Conservation (phyloP, 140 eudicot species). For the Anethum foeniculum region DNA sequence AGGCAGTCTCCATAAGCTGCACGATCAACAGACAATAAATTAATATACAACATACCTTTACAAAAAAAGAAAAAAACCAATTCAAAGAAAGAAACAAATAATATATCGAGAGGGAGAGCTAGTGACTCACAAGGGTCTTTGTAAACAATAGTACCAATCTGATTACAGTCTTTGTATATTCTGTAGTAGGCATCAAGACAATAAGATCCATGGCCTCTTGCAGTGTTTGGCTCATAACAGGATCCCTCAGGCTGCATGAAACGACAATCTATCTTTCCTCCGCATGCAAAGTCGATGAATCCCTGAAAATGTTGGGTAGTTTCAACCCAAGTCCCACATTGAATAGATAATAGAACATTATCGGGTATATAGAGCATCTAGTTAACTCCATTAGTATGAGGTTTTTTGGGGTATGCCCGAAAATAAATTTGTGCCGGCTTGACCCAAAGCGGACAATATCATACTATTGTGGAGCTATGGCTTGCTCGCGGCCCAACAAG, state of each 20-base stretch:
- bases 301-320: too few species aligned
- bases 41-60: background rate
- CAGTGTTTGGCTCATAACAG: background rate
- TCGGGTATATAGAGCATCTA: too few species aligned
- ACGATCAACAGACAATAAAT: too few species aligned
- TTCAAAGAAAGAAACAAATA: background rate
- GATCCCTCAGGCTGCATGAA: background rate
- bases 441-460: too few species aligned
- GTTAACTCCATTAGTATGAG: too few species aligned
- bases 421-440: too few species aligned
- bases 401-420: too few species aligned
- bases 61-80: background rate
- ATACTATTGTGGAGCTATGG: too few species aligned
- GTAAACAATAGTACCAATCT: background rate
- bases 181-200: background rate
- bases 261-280: background rate
- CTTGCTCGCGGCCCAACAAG: too few species aligned
- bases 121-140: background rate
- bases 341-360: too few species aligned
- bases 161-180: background rate
- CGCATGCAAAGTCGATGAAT: background rate
- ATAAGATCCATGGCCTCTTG: background rate
- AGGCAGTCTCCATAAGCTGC: background rate
- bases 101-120: too few species aligned
- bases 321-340: too few species aligned